These are phyloP conservation scores for Brasilioporus rufonigricans DNA, from an alignment of 768 basidiomycete species.

Conservation along the genomic window DNA sequence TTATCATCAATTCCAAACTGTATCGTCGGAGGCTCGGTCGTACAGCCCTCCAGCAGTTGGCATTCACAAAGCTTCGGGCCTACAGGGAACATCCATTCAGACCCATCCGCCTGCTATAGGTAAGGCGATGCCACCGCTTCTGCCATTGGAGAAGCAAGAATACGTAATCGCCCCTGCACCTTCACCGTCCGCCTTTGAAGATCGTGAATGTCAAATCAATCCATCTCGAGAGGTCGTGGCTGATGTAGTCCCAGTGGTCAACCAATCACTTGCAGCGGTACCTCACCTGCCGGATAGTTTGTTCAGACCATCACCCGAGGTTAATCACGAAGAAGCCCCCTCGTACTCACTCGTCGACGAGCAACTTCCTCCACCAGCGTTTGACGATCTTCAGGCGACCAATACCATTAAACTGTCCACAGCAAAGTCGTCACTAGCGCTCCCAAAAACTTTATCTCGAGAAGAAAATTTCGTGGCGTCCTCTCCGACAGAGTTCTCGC, in stretches of 20 bases:
- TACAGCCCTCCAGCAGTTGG: neutral
- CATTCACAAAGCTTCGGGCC: neutral
- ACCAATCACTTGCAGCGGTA: neutral
- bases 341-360: constrained; percentile 25
- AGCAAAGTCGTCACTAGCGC: neutral
- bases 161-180: no score
- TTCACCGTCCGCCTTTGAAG: no score
- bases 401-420: neutral
- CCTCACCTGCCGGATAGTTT: neutral
- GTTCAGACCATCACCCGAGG: neutral
- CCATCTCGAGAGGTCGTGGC: no score
- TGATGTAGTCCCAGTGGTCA: no score
- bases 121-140: neutral
- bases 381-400: constrained; percentile 14
- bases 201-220: no score
- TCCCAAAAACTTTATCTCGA: neutral
- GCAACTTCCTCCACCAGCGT: constrained; percentile 23
- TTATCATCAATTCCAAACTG: neutral
- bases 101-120: neutral
- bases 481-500: neutral
- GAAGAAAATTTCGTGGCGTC: neutral
- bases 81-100: neutral
- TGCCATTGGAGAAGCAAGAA: neutral
- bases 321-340: constrained; percentile 20
- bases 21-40: neutral